Percentiles rank a stretch among this genome's conserved stretches.
These are phyloP conservation scores for Physocladia obscura DNA, from an alignment of 192 early-diverging fungal species.

Conservation along the genomic window DNA sequence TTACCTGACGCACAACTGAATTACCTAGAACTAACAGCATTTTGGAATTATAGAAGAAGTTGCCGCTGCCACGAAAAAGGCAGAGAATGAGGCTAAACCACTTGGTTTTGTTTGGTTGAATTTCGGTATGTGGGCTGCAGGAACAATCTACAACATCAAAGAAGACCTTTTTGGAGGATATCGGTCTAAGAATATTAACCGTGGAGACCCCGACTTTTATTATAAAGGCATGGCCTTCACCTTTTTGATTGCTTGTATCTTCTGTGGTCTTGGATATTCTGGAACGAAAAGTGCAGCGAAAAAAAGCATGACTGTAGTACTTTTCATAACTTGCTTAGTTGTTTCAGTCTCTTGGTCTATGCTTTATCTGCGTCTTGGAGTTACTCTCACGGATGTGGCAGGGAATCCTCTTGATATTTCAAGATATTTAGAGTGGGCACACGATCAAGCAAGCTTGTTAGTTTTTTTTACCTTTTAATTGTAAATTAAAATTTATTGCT, in stretches of 20 bases:
- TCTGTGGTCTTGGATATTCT: slow-evolving; percentile 24
- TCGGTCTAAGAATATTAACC: slow-evolving; percentile 21
- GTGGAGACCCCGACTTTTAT: slow-evolving; percentile 28
- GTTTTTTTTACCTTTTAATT: not conserved
- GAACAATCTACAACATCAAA: not conserved
- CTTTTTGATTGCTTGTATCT: slow-evolving; percentile 26
- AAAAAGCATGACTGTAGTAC: slow-evolving; percentile 10
- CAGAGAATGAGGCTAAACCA: slow-evolving; percentile 1
- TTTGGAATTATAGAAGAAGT: too few species aligned
- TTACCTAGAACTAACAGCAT: not conserved
- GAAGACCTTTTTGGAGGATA: slow-evolving; percentile 21
- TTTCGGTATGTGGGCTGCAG: slow-evolving; percentile 26
- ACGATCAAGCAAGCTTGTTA: slow-evolving; percentile 23
- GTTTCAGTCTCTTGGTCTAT: slow-evolving; percentile 21
- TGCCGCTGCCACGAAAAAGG: not conserved
- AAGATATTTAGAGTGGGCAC: slow-evolving; percentile 35
- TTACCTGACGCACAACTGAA: not conserved
- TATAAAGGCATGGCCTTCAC: slow-evolving; percentile 24
- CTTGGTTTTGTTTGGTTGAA: slow-evolving; percentile 29
- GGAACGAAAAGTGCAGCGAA: slow-evolving; percentile 23
- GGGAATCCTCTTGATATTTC: slow-evolving; percentile 19
- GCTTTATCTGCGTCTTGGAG: slow-evolving; percentile 14
- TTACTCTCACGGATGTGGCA: slow-evolving; percentile 11
- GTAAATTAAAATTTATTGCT: not conserved
- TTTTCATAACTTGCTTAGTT: slow-evolving; percentile 13